These are phyloP conservation scores for Irpex sp. DNA, from an alignment of 1,284 basidiomycete species.

Conservation along the genomic window DNA sequence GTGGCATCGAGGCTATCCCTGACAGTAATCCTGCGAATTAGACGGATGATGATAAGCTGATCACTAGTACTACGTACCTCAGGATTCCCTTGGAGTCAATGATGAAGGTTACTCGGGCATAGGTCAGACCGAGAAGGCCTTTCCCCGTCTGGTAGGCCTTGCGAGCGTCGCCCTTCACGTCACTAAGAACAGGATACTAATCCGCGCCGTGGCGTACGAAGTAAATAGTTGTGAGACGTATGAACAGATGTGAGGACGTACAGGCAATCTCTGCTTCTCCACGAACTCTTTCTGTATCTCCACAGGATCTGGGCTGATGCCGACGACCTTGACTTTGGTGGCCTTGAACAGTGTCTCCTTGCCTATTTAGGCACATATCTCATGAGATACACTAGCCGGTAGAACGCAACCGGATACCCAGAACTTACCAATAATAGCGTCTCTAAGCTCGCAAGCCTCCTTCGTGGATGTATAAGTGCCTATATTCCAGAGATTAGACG, in stretches of 20 bases:
- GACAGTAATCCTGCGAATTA: not conserved
- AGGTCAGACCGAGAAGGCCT: conserved; percentile 59
- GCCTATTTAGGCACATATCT: conserved; percentile 33
- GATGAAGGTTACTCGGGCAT: conserved; percentile 71
- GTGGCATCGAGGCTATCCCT: conserved; percentile 55
- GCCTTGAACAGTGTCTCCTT: conserved; percentile 59
- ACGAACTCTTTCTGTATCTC: conserved; percentile 71
- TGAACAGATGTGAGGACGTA: conserved; percentile 27
- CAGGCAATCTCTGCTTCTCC: conserved; percentile 66
- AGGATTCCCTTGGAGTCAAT: conserved; percentile 69
- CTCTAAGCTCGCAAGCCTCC: conserved; percentile 77
- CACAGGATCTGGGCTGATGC: conserved; percentile 67
- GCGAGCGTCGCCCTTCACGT: conserved; percentile 55
- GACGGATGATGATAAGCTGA: not conserved
- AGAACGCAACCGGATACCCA: not conserved
- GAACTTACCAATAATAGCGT: conserved; percentile 59
- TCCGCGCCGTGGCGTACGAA: not conserved
- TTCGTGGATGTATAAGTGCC: conserved; percentile 74
- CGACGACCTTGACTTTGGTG: conserved; percentile 62
- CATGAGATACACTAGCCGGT: not conserved
- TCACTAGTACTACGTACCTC: conserved; percentile 36
- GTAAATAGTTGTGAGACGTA: conserved; percentile 3
- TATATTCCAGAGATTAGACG: conserved; percentile 23
- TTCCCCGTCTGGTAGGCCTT: conserved; percentile 63
- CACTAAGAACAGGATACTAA: conserved; percentile 75